phyloP scores from a whole-genome alignment of 352 stramenopile species.

The Phytophthora pistaciae region DNA sequence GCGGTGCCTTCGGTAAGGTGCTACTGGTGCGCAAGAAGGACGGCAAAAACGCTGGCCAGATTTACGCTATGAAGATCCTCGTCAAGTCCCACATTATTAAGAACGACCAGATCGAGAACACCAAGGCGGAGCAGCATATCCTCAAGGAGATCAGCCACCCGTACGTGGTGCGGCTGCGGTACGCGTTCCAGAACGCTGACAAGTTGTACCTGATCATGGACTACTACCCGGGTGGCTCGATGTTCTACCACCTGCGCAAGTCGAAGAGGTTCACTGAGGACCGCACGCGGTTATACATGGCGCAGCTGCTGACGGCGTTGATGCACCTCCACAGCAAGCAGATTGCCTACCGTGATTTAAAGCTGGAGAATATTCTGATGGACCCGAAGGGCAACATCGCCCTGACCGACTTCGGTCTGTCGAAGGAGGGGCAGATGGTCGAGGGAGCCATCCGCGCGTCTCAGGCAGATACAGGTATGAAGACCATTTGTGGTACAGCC shows the following conservation, averaged over 20 bases:
- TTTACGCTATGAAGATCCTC: conserved; percentile 96
- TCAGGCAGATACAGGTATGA: conserved; percentile 86
- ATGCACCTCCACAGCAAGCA: conserved; percentile 92
- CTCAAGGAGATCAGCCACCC: conserved; percentile 92
- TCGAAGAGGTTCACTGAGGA: conserved; percentile 90
- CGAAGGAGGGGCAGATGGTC: conserved; percentile 85
- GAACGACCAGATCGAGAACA: conserved; percentile 95
- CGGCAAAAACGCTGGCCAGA: conserved; percentile 82
- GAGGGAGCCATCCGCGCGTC: conserved; percentile 86
- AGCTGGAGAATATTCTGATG: conserved; percentile 93
- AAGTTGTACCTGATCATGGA: conserved; percentile 98
- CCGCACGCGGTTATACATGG: conserved; percentile 88
- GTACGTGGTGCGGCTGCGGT: conserved; percentile 87
- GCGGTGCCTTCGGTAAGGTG: conserved; percentile 96
- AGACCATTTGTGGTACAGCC: conserved; percentile 90
- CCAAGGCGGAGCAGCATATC: conserved; percentile 91
- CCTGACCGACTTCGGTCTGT: conserved; percentile 90
- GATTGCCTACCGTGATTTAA: conserved; percentile 91
- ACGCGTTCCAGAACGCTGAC: conserved; percentile 89
- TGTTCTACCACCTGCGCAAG: conserved; percentile 92
- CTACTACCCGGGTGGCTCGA: conserved; percentile 92
- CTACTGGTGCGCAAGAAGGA: conserved; percentile 95
- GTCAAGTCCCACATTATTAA: conserved; percentile 94
- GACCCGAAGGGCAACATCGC: conserved; percentile 89
- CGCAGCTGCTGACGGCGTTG: conserved; percentile 85